phyloP scores from a whole-genome alignment of 148 eudicot species.

The Vaccinium corymbosum region DNA sequence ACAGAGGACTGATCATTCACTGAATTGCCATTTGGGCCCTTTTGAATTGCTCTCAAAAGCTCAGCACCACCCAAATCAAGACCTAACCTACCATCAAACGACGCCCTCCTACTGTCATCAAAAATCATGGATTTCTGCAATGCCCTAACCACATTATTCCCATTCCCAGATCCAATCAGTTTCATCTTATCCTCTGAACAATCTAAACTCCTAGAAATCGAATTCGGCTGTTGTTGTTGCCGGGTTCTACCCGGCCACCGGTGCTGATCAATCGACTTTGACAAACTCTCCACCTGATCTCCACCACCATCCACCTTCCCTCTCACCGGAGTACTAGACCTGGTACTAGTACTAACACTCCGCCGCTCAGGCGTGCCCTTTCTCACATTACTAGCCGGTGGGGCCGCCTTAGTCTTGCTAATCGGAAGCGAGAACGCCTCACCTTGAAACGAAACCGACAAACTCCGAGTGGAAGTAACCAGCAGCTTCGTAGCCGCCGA shows the following conservation, averaged over 20 bases:
- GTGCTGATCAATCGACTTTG: slow-evolving; percentile 64
- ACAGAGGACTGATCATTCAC: slow-evolving; percentile 45
- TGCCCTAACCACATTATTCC: slow-evolving; percentile 36
- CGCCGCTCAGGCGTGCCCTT: slow-evolving; percentile 81
- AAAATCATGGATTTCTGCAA: slow-evolving; percentile 47
- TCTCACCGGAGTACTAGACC: slow-evolving; percentile 49
- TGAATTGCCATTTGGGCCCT: slow-evolving; percentile 39
- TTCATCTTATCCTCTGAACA: slow-evolving; percentile 41
- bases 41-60: slow-evolving; percentile 35
- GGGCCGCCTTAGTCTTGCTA: slow-evolving; percentile 75
- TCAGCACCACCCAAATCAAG: slow-evolving; percentile 54
- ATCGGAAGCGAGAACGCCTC: slow-evolving; percentile 78
- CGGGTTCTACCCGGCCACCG: slow-evolving; percentile 80
- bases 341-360: slow-evolving; percentile 34
- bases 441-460: slow-evolving; percentile 94
- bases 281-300: slow-evolving; percentile 50
- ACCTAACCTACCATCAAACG: slow-evolving; percentile 73
- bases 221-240: slow-evolving; percentile 26
- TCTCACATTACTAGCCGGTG: slow-evolving; percentile 44
- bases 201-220: slow-evolving; percentile 57
- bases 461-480: slow-evolving; percentile 77
- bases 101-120: slow-evolving; percentile 59
- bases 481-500: slow-evolving; percentile 77
- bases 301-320: slow-evolving; percentile 55
- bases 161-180: slow-evolving; percentile 49